phyloP scores from a whole-genome alignment of 2,329 filamentous ascomycete genomes.

The Chalara sp. region DNA sequence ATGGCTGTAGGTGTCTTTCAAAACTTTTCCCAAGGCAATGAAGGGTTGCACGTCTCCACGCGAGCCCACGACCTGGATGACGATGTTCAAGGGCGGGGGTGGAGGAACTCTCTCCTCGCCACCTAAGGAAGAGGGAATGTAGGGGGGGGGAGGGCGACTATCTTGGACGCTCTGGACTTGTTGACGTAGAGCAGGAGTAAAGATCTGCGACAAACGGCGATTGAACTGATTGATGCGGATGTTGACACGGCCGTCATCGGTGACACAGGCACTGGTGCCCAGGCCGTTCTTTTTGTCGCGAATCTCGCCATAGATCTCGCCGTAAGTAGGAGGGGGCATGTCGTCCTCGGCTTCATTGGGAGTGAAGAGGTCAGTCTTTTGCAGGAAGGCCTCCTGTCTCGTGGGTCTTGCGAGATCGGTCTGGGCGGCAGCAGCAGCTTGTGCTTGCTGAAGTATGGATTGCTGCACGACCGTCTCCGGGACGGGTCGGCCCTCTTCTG shows the following conservation, averaged over 20 bases:
- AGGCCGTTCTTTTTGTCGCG: constrained; percentile 57
- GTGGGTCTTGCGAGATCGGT: constrained; percentile 19
- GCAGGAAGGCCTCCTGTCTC: constrained; percentile 17
- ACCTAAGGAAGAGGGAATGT: constrained; percentile 65
- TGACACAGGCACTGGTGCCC: constrained; percentile 53
- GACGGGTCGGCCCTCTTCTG: constrained; percentile 13
- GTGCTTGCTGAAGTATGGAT: constrained; percentile 25
- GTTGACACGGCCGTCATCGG: constrained; percentile 70
- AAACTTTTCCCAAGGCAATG: constrained; percentile 58
- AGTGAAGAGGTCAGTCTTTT: constrained; percentile 17
- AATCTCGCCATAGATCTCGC: constrained; percentile 47
- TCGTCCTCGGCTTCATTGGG: constrained; percentile 8
- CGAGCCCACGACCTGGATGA: constrained; percentile 70
- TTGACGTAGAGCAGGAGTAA: constrained; percentile 57
- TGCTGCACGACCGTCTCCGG: constrained; percentile 17
- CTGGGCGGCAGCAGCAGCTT: constrained; percentile 20
- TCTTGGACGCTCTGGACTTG: constrained; percentile 39
- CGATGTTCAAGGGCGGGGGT: constrained; percentile 58
- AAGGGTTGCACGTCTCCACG: constrained; percentile 73
- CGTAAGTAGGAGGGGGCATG: constrained; percentile 48
- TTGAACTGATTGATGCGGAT: constrained; percentile 72
- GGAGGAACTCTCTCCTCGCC: constrained; percentile 52
- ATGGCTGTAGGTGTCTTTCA: constrained; percentile 61
- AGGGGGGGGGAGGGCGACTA: constrained; percentile 51
- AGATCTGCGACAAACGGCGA: constrained; percentile 56